phyloP scores from a whole-genome alignment of 2,329 filamentous ascomycete species.

The Aspergillus phoenicis region DNA sequence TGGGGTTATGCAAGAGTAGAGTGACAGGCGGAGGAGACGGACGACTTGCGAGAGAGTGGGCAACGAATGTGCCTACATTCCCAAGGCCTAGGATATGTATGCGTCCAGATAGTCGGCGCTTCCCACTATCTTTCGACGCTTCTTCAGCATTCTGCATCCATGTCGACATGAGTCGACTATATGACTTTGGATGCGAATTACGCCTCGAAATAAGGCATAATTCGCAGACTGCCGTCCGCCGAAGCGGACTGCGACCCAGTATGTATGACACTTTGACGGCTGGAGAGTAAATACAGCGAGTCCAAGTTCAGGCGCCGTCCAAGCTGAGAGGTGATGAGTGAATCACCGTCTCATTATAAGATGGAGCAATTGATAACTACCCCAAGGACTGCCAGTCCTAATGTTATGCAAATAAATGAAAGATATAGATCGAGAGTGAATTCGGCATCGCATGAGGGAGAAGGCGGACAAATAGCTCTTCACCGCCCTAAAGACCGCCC shows the following conservation, averaged over 20 bases:
- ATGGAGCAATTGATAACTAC: neutral
- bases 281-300: neutral
- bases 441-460: neutral
- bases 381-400: neutral
- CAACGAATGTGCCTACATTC: conserved; percentile 75
- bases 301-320: neutral
- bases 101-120: conserved; percentile 34
- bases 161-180: conserved; percentile 27
- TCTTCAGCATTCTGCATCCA: conserved; percentile 33
- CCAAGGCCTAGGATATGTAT: conserved; percentile 72
- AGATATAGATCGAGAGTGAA: neutral
- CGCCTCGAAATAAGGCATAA: conserved; percentile 13
- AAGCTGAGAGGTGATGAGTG: neutral
- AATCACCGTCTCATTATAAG: neutral
- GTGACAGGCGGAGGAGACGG: conserved; percentile 74
- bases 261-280: conserved; percentile 41
- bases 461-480: conserved; percentile 3
- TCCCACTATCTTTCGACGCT: conserved; percentile 21
- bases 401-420: neutral
- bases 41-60: conserved; percentile 68
- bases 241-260: conserved; percentile 36
- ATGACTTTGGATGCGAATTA: neutral
- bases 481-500: conserved; percentile 28
- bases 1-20: conserved; percentile 65
- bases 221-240: conserved; percentile 30